Evolutionary conservation across 352 stramenopile species (phyloP).

Genomic region (Nothophytophthora sp.): DNA sequence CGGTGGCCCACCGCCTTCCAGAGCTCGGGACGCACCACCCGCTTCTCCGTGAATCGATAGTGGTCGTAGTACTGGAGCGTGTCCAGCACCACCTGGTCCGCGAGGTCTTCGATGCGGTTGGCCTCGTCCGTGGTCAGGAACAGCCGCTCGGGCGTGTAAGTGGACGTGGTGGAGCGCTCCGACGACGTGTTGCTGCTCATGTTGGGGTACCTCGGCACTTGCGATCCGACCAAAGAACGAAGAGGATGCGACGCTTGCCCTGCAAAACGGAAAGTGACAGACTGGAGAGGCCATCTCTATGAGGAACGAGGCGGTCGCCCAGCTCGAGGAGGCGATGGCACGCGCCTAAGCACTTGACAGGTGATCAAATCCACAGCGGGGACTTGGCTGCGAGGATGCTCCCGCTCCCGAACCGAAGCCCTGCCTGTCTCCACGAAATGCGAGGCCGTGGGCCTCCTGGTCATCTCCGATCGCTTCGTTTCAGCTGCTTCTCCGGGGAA

Average conservation of each 20-base stretch:
- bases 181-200: constrained; percentile 31
- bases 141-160: constrained; percentile 15
- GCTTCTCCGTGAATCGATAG: constrained; percentile 35
- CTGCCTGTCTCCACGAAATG: too few relatives aligned
- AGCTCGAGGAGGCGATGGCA: too few relatives aligned
- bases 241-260: background rate
- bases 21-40: constrained; percentile 27
- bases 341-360: too few relatives aligned
- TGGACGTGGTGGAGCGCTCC: constrained; percentile 8
- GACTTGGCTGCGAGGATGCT: too few relatives aligned
- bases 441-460: too few relatives aligned
- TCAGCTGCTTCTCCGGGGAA: too few relatives aligned
- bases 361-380: too few relatives aligned
- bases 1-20: constrained; percentile 51
- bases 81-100: constrained; percentile 35
- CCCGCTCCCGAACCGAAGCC: too few relatives aligned
- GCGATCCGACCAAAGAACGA: background rate
- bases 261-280: constrained; percentile 18
- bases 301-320: background rate
- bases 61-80: constrained; percentile 41
- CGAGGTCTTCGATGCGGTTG: constrained; percentile 23
- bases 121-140: constrained; percentile 22
- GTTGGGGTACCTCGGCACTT: too few relatives aligned
- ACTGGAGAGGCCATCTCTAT: background rate
- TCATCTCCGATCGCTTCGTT: too few relatives aligned